A percentile compares a stretch with the other conserved stretches of the same genome.
Conservation (phyloP, 108 stramenopile species). For the Asterionellopsis glacialis region DNA sequence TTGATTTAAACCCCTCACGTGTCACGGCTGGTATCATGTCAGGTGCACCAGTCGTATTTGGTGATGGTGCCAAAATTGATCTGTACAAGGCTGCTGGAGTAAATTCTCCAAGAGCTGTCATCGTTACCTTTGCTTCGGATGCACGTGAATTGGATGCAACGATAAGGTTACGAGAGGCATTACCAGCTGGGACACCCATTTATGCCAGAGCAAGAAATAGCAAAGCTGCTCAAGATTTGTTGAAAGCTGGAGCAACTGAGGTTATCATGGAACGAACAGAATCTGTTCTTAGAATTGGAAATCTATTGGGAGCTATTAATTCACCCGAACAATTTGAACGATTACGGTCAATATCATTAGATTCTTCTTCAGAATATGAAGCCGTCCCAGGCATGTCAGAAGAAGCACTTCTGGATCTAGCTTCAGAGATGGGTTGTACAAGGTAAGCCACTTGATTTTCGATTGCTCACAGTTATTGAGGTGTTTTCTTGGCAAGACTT, state of each 20-base stretch:
- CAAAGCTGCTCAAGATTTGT: slow-evolving; percentile 26
- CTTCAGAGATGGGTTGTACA: no score
- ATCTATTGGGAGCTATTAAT: slow-evolving; percentile 15
- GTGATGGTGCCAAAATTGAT: slow-evolving; percentile 47
- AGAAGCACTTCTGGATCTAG: no score
- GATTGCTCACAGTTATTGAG: no score
- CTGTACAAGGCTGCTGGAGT: slow-evolving; percentile 64
- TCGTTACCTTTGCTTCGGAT: slow-evolving; percentile 40
- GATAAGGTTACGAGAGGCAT: slow-evolving; percentile 40
- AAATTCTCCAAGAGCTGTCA: slow-evolving; percentile 47
- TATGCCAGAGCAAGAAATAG: slow-evolving; percentile 45
- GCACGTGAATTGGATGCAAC: slow-evolving; percentile 47
- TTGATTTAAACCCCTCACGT: slow-evolving; percentile 47
- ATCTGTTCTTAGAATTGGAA: slow-evolving; percentile 25
- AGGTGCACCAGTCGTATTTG: slow-evolving; percentile 62
- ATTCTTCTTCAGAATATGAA: not conserved
- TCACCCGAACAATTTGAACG: slow-evolving; percentile 5
- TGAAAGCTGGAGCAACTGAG: slow-evolving; percentile 63
- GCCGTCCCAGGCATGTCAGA: slow-evolving; percentile 14
- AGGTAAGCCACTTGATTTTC: no score
- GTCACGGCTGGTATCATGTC: slow-evolving; percentile 40
- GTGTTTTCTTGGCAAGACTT: no score
- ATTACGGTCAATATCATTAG: slow-evolving; percentile 6
- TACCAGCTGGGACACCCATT: slow-evolving; percentile 58
- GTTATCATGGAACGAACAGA: slow-evolving; percentile 39